Evolutionary conservation across 1,139 yeast genomes (phyloP).

Genomic region (Lodderomyces orthopsilosis): DNA sequence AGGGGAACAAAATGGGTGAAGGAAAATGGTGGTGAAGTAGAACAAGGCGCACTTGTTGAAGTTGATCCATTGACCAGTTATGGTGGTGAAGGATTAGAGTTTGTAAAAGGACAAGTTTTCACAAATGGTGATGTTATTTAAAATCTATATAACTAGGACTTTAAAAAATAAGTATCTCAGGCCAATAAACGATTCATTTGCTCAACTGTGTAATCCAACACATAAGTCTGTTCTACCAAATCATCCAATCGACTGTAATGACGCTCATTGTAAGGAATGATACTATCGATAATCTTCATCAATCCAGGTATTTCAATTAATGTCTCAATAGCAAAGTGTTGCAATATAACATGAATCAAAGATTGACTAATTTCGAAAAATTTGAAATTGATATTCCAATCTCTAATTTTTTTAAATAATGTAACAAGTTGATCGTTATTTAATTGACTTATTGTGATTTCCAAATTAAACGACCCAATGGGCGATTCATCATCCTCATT

Average conservation of each 20-base stretch:
- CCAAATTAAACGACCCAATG: conserved; percentile 64
- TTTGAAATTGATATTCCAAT: conserved; percentile 91
- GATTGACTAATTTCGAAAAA: conserved; percentile 80
- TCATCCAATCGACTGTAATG: conserved; percentile 76
- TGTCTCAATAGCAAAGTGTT: conserved; percentile 50
- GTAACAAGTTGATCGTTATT: conserved; percentile 56
- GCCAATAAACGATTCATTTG: conserved; percentile 57
- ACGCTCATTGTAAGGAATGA: conserved; percentile 84
- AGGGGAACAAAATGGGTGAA: conserved; percentile 78
- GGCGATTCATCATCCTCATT: conserved; percentile 47
- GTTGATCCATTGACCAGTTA: conserved; percentile 74
- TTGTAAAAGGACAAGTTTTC: conserved; percentile 52
- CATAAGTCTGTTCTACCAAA: conserved; percentile 77
- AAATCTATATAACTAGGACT: neutral
- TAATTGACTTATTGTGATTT: conserved; percentile 57
- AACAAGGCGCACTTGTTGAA: conserved; percentile 59
- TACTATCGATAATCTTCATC: conserved; percentile 64
- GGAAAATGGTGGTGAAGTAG: conserved; percentile 64
- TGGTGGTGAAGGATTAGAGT: conserved; percentile 77
- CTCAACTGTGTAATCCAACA: conserved; percentile 79
- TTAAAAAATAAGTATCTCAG: conserved; percentile 3
- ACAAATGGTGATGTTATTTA: conserved; percentile 41
- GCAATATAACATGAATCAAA: conserved; percentile 62
- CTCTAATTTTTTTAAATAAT: conserved; percentile 74
- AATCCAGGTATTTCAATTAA: conserved; percentile 67